These are phyloP conservation scores for Ogataea trehalophila DNA, from an alignment of 805 yeast genomes.

Conservation along the genomic window DNA sequence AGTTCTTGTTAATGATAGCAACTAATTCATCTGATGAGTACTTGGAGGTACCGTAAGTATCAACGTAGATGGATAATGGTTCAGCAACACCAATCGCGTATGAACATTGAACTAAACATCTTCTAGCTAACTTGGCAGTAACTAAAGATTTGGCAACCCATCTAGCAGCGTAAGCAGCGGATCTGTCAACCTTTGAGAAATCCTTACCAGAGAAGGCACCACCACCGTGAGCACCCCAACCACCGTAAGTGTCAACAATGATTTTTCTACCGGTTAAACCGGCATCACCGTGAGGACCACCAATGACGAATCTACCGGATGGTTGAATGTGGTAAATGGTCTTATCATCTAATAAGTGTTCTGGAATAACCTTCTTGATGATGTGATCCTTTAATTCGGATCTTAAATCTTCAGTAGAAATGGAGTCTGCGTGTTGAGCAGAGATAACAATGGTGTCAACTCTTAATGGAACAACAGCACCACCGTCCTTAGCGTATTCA, in stretches of 20 bases:
- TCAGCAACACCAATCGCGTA: conserved; percentile 99
- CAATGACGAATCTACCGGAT: conserved; percentile 98
- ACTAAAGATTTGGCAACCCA: conserved; percentile 99
- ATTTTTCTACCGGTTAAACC: conserved; percentile 99
- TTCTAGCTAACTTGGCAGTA: conserved; percentile 89
- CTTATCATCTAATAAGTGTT: conserved; percentile 83
- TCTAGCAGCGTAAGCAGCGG: conserved; percentile 99
- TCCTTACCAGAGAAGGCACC: conserved; percentile 99
- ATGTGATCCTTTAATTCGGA: conserved; percentile 70
- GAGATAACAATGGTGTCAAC: conserved; percentile 97
- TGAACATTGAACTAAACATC: conserved; percentile 97
- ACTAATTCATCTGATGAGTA: conserved; percentile 87
- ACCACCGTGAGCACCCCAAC: conserved; percentile 99
- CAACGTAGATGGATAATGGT: conserved; percentile 96
- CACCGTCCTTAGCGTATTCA: conserved; percentile 89
- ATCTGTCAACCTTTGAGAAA: conserved; percentile 99
- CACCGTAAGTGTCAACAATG: conserved; percentile 99
- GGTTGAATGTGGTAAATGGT: conserved; percentile 98
- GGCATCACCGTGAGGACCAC: conserved; percentile 99
- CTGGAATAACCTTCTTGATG: conserved; percentile 89
- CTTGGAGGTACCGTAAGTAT: conserved; percentile 96
- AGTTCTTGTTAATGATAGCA: conserved; percentile 85
- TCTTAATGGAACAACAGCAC: conserved; percentile 93
- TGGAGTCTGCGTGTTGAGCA: conserved; percentile 96
- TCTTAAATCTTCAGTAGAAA: conserved; percentile 91